These are phyloP conservation scores for Volvox reticuliferus DNA, from an alignment of 139 green algal species.

Conservation along the genomic window DNA sequence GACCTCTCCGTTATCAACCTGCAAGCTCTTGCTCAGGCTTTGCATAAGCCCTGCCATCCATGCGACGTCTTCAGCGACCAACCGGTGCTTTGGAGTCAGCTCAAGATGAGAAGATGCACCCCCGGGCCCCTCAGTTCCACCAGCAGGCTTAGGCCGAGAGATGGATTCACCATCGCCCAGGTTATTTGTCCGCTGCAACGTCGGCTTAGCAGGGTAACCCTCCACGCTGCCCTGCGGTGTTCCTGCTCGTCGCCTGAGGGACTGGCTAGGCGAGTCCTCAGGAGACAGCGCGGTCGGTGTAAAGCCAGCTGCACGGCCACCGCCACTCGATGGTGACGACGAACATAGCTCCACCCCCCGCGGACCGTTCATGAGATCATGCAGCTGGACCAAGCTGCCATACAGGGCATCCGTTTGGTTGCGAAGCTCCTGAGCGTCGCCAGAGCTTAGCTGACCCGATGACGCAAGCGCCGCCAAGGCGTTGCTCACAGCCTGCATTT, in stretches of 20 bases:
- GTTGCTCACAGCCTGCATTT: constrained; percentile 18
- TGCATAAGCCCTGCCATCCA: constrained; percentile 53
- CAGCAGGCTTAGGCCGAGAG: not conserved
- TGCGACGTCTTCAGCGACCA: constrained; percentile 49
- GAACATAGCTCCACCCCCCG: constrained; percentile 35
- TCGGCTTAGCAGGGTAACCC: not conserved
- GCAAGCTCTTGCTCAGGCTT: constrained; percentile 23
- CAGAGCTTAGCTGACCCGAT: not conserved
- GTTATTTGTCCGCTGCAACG: not conserved
- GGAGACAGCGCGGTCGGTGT: not conserved
- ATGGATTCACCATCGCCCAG: not conserved
- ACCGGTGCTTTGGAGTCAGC: constrained; percentile 48
- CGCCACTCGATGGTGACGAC: not conserved
- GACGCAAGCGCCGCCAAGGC: constrained; percentile 10
- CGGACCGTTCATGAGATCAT: constrained; percentile 55
- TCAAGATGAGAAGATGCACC: not conserved
- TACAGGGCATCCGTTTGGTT: constrained; percentile 45
- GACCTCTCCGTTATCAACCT: not conserved
- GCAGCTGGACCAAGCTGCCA: constrained; percentile 49
- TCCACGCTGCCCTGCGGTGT: not conserved
- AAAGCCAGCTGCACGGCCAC: not conserved
- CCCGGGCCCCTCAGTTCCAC: not conserved
- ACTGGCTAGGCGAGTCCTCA: not conserved
- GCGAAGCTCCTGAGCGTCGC: not conserved
- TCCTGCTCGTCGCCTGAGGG: not conserved